Evolutionary conservation across 2,329 filamentous ascomycete genomes (phyloP), one percentile per base, ranked within the genome.

Genomic region (Claviceps cyperi): DNA sequence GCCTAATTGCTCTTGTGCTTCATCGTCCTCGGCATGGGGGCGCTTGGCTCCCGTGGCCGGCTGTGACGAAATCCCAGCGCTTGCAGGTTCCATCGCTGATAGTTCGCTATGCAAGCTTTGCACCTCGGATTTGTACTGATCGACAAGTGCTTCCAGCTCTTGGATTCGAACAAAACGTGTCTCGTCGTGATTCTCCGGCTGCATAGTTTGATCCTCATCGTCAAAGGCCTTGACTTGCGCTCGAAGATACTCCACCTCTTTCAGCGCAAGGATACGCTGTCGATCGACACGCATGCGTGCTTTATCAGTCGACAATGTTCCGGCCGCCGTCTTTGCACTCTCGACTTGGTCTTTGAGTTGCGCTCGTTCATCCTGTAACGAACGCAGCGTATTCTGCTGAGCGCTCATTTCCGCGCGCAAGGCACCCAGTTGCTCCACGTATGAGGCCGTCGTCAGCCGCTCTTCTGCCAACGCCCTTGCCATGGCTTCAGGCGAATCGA

Each of bases 191-290:
- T 78, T 81, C 36, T 88, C 86, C 0, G 86, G 80, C 50, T 91
- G 81, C 69, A 96, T 85, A 0, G 90, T 90, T 49, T 81, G 79
- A 59, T 97, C 90, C 65, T 98, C 92, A 0, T 80, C 78, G 59
- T 97, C 87, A 53, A 94, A 84, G 0, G 86, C 84, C 67, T 90
- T 90, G 50, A 97, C 75, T 65, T 98, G 92, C 0, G 88, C 91
- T 21, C 92, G 85, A 6, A 98, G 76, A 62, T 94, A 95, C 57
- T 96, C 90, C 0, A 92, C 87, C 63, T 98, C 94, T 62, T 96
- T 96, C 22, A 88, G 75, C 0, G 90, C 88, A 7, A 98, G 75
- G 1, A 77, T 79, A 51, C 87, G 85, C 62, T 97, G 91, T 52
- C 92, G 77, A 59, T 98, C 91, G 0, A 96, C 70, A 35, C 92